phyloP scores from a whole-genome alignment of 2,329 filamentous ascomycete genomes.

The Triangularia setosa region DNA sequence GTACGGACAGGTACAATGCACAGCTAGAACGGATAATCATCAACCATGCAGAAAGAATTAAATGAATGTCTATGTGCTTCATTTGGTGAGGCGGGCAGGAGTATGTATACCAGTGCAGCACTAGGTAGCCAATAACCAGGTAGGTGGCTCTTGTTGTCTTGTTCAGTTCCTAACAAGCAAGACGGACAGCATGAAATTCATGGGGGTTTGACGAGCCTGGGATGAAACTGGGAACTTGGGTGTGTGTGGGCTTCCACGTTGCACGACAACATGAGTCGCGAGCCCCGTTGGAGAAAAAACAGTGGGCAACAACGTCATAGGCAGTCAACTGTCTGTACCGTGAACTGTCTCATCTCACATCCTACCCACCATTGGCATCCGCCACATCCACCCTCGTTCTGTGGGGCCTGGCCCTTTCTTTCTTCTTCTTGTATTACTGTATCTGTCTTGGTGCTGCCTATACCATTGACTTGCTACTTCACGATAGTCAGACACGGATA shows the following conservation, averaged over 20 bases:
- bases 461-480: neutral
- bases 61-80: too few relatives aligned
- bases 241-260: neutral
- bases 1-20: too few relatives aligned
- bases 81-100: too few relatives aligned
- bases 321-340: too few relatives aligned
- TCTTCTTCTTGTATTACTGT: too few relatives aligned
- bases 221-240: neutral
- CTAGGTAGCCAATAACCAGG: neutral
- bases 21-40: too few relatives aligned
- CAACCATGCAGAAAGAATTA: too few relatives aligned
- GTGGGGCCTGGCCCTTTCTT: neutral
- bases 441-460: neutral
- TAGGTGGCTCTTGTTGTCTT: neutral
- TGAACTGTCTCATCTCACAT: neutral
- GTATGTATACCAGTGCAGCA: too few relatives aligned
- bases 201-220: neutral
- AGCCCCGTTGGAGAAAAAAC: neutral
- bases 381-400: too few relatives aligned
- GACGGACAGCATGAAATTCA: neutral
- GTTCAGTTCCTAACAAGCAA: neutral
- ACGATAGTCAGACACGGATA: neutral
- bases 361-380: too few relatives aligned
- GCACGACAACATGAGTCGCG: neutral
- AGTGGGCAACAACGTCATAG: neutral